Conservation (phyloP, 768 basidiomycete species). For the Xerocomus potaroensis region DNA sequence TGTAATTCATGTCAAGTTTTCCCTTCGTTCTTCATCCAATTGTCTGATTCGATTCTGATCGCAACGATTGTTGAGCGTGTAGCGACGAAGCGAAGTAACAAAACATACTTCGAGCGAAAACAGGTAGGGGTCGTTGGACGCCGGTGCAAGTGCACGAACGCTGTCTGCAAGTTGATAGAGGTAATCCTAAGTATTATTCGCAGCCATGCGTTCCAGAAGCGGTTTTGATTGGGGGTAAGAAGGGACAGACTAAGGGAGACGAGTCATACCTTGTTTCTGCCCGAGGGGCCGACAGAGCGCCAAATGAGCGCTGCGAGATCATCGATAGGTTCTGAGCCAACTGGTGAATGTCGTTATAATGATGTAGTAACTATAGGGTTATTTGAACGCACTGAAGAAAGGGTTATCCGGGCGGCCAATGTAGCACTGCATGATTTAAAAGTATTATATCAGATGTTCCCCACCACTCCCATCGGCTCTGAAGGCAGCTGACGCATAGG, state of each 20-base stretch:
- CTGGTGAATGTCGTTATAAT: slow-evolving; percentile 35
- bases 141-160: slow-evolving; percentile 68
- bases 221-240: too few relatives aligned
- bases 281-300: slow-evolving; percentile 79
- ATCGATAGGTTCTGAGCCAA: slow-evolving; percentile 79
- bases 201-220: not conserved
- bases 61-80: not conserved
- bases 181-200: slow-evolving; percentile 60
- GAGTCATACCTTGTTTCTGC: slow-evolving; percentile 71
- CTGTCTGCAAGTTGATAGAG: slow-evolving; percentile 73
- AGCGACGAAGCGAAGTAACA: not conserved
- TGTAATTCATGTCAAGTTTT: too few relatives aligned
- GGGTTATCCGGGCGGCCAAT: slow-evolving; percentile 86
- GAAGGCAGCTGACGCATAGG: not conserved
- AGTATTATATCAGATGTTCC: not conserved
- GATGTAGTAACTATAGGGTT: too few relatives aligned
- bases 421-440: slow-evolving; percentile 56
- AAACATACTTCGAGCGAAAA: slow-evolving; percentile 65
- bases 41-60: slow-evolving; percentile 9
- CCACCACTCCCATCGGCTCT: too few relatives aligned
- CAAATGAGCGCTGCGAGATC: slow-evolving; percentile 66
- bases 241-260: not conserved
- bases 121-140: slow-evolving; percentile 72
- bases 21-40: slow-evolving; percentile 3
- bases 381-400: slow-evolving; percentile 63